Evolutionary conservation across 2,329 filamentous ascomycete species (phyloP).

Genomic region (Aspergillus awamori): DNA sequence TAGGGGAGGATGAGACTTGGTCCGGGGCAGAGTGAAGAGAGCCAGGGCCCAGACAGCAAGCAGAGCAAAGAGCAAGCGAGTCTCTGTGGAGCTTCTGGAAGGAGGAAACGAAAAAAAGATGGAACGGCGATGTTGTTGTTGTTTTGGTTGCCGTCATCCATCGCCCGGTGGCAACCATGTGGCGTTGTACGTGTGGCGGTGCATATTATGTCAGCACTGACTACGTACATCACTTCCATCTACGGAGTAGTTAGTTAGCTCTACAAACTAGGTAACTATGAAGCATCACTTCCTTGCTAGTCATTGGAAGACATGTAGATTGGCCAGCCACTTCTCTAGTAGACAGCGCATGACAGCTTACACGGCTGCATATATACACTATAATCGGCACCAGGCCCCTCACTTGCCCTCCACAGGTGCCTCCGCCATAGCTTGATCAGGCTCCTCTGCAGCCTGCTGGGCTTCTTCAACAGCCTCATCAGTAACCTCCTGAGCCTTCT

Average conservation of each 20-base stretch:
- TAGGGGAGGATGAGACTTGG: background rate
- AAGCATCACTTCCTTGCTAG: no score
- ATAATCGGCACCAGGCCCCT: background rate
- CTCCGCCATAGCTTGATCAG: background rate
- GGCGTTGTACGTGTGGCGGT: slow-evolving; percentile 16
- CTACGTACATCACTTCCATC: no score
- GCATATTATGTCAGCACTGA: background rate
- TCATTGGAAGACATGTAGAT: no score
- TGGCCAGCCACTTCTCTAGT: no score
- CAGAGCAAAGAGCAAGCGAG: background rate
- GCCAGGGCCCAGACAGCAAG: background rate
- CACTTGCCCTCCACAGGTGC: background rate
- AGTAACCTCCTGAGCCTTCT: background rate
- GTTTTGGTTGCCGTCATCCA: slow-evolving; percentile 28
- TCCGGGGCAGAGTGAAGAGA: background rate
- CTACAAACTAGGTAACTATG: no score
- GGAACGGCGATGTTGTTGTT: slow-evolving; percentile 20
- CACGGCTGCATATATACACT: background rate
- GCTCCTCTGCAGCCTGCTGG: background rate
- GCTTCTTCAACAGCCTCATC: background rate
- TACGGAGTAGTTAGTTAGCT: no score
- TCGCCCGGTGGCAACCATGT: slow-evolving; percentile 26
- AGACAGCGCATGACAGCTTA: background rate
- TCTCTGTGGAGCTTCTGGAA: slow-evolving; percentile 4
- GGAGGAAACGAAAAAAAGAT: slow-evolving; percentile 19